These are phyloP conservation scores for Rhodamnia rubescens DNA, from an alignment of 345 rosid genomes.

Conservation along the genomic window DNA sequence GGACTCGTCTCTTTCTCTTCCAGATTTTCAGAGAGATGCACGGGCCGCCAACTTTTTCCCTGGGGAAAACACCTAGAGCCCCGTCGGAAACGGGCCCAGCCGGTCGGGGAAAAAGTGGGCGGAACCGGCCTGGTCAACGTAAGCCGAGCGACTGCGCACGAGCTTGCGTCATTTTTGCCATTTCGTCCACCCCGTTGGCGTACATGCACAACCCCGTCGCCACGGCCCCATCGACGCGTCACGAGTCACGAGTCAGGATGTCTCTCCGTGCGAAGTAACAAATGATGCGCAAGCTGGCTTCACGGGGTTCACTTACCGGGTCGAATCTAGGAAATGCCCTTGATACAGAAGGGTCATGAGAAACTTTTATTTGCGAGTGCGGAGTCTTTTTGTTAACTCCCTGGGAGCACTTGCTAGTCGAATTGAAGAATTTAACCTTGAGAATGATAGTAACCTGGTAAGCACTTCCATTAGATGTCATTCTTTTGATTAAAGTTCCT, in stretches of 20 bases:
- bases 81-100: not conserved
- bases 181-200: not conserved
- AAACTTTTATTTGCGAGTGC: not conserved
- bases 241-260: rapidly evolving
- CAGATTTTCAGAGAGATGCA: not conserved
- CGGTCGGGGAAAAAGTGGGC: not conserved
- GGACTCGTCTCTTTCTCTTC: not conserved
- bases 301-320: not conserved
- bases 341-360: not conserved
- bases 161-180: not conserved
- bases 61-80: not conserved
- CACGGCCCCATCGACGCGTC: not conserved
- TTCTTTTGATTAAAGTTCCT: not conserved
- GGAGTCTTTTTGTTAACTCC: not conserved
- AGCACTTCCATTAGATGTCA: not conserved
- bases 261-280: not conserved
- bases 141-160: not conserved
- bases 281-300: not conserved
- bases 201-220: not conserved
- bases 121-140: not conserved
- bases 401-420: not conserved
- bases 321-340: not conserved
- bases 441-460: not conserved
- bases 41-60: not conserved
- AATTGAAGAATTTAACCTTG: not conserved